Evolutionary conservation across 305 asterid genomes (phyloP).

Genomic region (Fraxinus sp.): DNA sequence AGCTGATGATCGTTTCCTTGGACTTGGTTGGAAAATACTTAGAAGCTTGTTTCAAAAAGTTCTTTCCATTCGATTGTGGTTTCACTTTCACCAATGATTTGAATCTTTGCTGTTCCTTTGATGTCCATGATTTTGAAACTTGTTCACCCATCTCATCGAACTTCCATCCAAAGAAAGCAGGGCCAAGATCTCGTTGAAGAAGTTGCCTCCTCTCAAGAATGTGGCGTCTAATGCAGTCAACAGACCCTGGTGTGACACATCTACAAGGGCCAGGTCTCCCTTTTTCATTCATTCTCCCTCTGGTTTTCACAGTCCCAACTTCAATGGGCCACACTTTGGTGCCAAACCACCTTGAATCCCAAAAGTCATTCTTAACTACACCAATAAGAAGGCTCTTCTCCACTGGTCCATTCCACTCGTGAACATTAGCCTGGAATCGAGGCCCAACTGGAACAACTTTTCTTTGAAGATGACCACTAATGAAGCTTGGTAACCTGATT

Average conservation of each 20-base stretch:
- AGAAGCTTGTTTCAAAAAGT: constrained; percentile 49
- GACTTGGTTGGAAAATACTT: constrained; percentile 46
- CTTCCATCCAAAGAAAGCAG: constrained; percentile 64
- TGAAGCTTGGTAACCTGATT: constrained; percentile 35
- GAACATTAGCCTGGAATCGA: constrained; percentile 74
- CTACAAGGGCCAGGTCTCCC: constrained; percentile 53
- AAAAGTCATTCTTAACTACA: constrained; percentile 17
- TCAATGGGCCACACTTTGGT: constrained; percentile 56
- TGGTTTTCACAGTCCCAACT: constrained; percentile 13
- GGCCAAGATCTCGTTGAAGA: constrained; percentile 55
- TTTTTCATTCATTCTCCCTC: constrained; percentile 45
- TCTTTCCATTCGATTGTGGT: constrained; percentile 34
- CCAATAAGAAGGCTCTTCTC: constrained; percentile 18
- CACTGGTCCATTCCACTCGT: constrained; percentile 47
- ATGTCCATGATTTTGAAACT: constrained; percentile 52
- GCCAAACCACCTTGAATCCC: constrained; percentile 64
- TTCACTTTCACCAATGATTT: constrained; percentile 47
- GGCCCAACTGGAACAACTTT: constrained; percentile 68
- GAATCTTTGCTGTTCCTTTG: constrained; percentile 49
- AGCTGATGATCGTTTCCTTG: constrained; percentile 38
- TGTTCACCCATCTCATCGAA: constrained; percentile 76
- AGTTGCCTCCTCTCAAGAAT: constrained; percentile 42
- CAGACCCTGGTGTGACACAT: constrained; percentile 45
- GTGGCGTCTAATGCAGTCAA: constrained; percentile 51
- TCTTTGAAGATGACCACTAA: constrained; percentile 44